Percentiles rank a stretch among this genome's conserved stretches.
phyloP scores from a whole-genome alignment of 2,329 filamentous ascomycete genomes.

The Calonectria pseudoturangicola region DNA sequence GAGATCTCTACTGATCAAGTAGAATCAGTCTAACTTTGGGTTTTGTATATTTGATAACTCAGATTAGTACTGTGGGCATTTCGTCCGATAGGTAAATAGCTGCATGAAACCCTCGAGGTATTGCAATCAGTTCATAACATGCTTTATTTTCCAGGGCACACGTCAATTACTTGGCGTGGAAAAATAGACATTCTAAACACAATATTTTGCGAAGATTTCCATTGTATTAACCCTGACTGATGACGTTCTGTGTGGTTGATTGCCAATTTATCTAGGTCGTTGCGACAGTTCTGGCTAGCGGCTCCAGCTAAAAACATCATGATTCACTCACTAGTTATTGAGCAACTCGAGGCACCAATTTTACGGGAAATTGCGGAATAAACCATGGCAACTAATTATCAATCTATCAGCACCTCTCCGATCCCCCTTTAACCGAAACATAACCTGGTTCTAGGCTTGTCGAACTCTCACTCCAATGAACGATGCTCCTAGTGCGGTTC shows the following conservation, averaged over 20 bases:
- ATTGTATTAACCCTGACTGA: no score
- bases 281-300: no score
- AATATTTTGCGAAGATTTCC: no score
- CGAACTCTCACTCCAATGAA: neutral
- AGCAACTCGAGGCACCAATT: neutral
- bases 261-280: no score
- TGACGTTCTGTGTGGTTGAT: no score
- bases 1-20: conserved; percentile 20
- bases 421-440: neutral
- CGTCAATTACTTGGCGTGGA: no score
- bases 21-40: conserved; percentile 7
- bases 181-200: no score
- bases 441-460: neutral
- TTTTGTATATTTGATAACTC: neutral
- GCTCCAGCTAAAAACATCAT: no score
- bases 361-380: neutral
- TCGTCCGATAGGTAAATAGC: neutral
- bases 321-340: neutral
- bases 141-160: no score
- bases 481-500: conserved; percentile 1
- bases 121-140: no score
- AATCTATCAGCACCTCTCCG: no score
- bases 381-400: neutral
- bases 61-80: neutral
- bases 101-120: no score